Evolutionary conservation across 176 grass and related monocot genomes (phyloP), one percentile per base, ranked within the genome.

Genomic region (Juncus inflexus): DNA sequence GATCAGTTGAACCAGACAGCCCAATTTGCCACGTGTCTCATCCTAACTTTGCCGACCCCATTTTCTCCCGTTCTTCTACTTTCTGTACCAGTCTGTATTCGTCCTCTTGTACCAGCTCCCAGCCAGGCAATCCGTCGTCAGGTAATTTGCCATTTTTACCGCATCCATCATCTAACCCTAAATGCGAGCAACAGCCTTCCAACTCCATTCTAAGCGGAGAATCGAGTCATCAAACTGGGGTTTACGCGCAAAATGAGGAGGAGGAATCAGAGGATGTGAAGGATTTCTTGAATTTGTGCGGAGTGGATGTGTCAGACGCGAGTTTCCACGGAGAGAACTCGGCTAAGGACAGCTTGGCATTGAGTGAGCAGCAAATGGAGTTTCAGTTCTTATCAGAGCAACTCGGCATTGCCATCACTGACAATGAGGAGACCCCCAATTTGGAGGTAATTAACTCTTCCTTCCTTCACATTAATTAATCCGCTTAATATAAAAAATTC

Each of bases 361-460:
- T 90, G 58, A 74, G 7, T 47, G 74, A 95, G 74, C 80, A 95
- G 74, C 80, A 84, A 42, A 84, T 90, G 68, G 90, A 95, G 39
- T 80, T 95, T 56, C 80, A 87, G 47, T 53, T 90, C 28, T 82
- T 95, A 55, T 90, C 90, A 58, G 83, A 95, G 73, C 80, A 95
- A 76, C 90, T 95, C 14, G 86, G 86, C 60, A 87, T 90, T 6
- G 61, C 60, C 40, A 79, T 95, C 36, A 84, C 78, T 6, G 83
- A 89, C 39, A 99, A 86, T 40, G 88, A 77, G n/a, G 83, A 87
- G 62, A 90, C 67, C 42, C 86, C 78, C 79, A 62, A 13, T 12
- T 73, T 99, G 73, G 83, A 99, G 81, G 94, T 97, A 78, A 91
- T 82, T 72, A 59, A 52, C 52, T 67, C 54, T 19, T 36, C 36